Evolutionary conservation across 2,329 filamentous ascomycete species (phyloP).

Genomic region (Periconia macrospinosa): DNA sequence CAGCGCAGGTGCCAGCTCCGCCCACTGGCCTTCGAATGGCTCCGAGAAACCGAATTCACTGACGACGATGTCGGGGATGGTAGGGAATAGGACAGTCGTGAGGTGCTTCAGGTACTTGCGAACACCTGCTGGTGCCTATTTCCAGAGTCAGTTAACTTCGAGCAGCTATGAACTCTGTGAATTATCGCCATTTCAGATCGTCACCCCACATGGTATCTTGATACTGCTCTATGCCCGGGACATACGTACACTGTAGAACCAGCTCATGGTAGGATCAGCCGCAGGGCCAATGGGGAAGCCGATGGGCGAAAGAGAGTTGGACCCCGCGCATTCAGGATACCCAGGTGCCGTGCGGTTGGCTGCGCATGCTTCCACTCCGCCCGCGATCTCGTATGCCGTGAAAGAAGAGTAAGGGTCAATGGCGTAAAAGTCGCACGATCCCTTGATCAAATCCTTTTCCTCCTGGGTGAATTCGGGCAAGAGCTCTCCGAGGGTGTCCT

Average conservation of each 20-base stretch:
- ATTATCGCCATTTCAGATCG: no score
- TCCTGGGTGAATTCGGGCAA: constrained; percentile 42
- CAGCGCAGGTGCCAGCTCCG: constrained; percentile 31
- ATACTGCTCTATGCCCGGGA: no score
- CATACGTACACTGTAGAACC: constrained; percentile 40
- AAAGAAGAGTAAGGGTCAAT: constrained; percentile 43
- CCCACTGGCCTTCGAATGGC: constrained; percentile 42
- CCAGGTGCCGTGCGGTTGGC: constrained; percentile 43
- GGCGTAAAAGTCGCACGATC: constrained; percentile 49
- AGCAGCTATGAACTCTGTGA: no score
- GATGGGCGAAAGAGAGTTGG: constrained; percentile 35
- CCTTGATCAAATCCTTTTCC: constrained; percentile 47
- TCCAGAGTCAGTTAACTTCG: no score
- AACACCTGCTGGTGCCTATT: constrained; percentile 38
- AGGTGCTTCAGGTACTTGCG: constrained; percentile 47
- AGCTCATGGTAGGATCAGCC: constrained; percentile 45
- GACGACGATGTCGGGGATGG: constrained; percentile 45
- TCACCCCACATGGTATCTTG: no score
- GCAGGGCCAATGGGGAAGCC: constrained; percentile 51
- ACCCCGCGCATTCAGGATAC: constrained; percentile 48
- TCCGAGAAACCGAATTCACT: constrained; percentile 48
- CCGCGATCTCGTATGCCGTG: constrained; percentile 32
- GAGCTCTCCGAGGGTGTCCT: constrained; percentile 44
- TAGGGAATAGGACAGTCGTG: constrained; percentile 48
- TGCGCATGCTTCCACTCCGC: constrained; percentile 44